Percentiles rank a stretch among this genome's conserved stretches.
phyloP scores from a whole-genome alignment of 208 protist genomes.

The Porcisia deanei region DNA sequence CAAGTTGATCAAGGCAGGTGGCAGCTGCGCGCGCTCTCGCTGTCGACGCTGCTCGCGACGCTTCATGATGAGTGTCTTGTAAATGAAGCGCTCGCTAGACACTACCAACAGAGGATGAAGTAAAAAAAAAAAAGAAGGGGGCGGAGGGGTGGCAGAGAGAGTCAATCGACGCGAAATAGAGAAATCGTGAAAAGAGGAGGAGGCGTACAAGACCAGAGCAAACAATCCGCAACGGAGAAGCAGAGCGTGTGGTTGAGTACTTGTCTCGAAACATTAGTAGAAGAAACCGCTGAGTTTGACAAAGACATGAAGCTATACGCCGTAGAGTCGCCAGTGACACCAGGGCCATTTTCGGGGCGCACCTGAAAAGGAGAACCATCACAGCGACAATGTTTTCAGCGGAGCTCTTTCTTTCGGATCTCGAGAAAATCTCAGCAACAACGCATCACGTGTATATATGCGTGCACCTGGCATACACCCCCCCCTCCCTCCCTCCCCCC shows the following conservation, averaged over 20 bases:
- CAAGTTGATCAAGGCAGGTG: constrained; percentile 49
- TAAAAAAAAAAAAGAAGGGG: too few relatives aligned
- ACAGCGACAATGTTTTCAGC: neutral
- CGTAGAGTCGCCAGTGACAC: neutral
- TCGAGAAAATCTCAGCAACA: neutral
- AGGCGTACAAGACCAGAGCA: too few relatives aligned
- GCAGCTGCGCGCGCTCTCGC: constrained; percentile 64
- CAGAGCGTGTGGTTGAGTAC: neutral
- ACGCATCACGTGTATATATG: neutral
- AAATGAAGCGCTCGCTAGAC: neutral
- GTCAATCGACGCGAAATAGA: neutral
- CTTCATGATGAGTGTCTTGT: constrained; percentile 44
- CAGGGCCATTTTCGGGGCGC: neutral
- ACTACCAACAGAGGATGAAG: neutral
- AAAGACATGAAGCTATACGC: neutral
- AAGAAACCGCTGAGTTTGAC: neutral
- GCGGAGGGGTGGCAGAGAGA: neutral
- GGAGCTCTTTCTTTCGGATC: neutral
- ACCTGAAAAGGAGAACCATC: neutral
- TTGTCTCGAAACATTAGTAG: neutral
- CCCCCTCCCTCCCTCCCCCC: neutral
- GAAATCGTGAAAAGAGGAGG: neutral
- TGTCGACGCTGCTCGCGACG: constrained; percentile 61
- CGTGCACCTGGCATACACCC: neutral
- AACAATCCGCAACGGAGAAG: neutral